Conservation (phyloP, 2,329 filamentous ascomycete species). For the Pseudogymnoascus sp. region DNA sequence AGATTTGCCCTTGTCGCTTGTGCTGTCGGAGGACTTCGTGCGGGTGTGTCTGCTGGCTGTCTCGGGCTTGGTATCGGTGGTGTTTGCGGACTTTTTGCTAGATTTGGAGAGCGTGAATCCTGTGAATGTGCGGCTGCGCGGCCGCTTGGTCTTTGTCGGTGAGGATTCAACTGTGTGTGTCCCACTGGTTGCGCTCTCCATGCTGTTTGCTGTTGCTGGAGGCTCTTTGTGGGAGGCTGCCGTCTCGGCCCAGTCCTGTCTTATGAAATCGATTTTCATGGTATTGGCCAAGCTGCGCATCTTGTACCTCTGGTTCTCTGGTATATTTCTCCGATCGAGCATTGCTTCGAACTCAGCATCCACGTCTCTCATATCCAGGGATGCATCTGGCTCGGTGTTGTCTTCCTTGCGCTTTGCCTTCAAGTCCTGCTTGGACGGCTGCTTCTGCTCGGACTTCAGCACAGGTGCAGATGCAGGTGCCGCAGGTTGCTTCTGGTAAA, state of each 20-base stretch:
- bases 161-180: slow-evolving; percentile 28
- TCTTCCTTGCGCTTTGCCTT: background rate
- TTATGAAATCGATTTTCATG: slow-evolving; percentile 93
- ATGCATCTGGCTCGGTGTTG: slow-evolving; percentile 7
- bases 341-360: slow-evolving; percentile 51
- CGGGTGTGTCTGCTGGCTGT: slow-evolving; percentile 56
- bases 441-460: background rate
- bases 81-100: slow-evolving; percentile 53
- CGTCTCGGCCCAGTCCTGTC: slow-evolving; percentile 72
- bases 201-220: slow-evolving; percentile 27
- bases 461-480: background rate
- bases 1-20: slow-evolving; percentile 50
- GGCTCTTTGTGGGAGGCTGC: slow-evolving; percentile 37
- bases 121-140: slow-evolving; percentile 70
- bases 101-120: slow-evolving; percentile 52
- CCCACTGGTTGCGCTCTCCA: slow-evolving; percentile 35
- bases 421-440: background rate
- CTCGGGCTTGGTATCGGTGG: slow-evolving; percentile 43
- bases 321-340: slow-evolving; percentile 83
- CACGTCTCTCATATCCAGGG: slow-evolving; percentile 44
- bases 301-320: slow-evolving; percentile 86
- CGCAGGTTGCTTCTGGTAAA: background rate
- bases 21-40: slow-evolving; percentile 64
- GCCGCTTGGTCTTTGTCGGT: slow-evolving; percentile 43
- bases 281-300: slow-evolving; percentile 83